phyloP scores from a whole-genome alignment of 345 rosid species.

The Turritis glabra region DNA sequence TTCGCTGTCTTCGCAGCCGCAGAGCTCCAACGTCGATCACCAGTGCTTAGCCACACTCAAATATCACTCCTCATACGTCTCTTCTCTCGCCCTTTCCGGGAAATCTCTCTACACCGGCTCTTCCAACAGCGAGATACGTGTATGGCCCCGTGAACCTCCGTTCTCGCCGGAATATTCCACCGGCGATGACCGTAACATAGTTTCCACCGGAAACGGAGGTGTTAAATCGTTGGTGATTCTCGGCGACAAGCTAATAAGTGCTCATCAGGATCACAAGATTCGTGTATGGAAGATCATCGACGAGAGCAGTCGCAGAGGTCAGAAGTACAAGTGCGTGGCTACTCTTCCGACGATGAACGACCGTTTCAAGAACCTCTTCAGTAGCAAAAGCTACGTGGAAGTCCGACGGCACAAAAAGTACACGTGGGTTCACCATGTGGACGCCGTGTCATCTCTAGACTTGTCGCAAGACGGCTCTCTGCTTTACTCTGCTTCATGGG shows the following conservation, averaged over 20 bases:
- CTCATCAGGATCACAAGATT: constrained; percentile 79
- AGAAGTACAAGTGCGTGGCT: constrained; percentile 46
- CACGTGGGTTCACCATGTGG: constrained; percentile 83
- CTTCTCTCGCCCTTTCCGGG: constrained; percentile 51
- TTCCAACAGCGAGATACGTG: constrained; percentile 54
- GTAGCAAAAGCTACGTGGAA: constrained; percentile 54
- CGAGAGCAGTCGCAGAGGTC: constrained; percentile 18
- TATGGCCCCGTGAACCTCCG: constrained; percentile 45
- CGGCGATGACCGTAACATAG: constrained; percentile 6
- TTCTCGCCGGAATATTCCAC: background rate
- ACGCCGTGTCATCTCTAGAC: constrained; percentile 65
- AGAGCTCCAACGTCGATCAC: constrained; percentile 30
- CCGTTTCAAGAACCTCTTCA: constrained; percentile 49
- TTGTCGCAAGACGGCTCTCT: constrained; percentile 41
- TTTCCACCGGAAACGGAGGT: constrained; percentile 43
- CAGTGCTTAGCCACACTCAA: constrained; percentile 53
- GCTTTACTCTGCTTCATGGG: constrained; percentile 86
- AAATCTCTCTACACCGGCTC: constrained; percentile 53
- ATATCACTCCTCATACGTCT: constrained; percentile 52
- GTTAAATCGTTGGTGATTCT: constrained; percentile 58
- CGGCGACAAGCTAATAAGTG: constrained; percentile 56
- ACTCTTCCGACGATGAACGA: constrained; percentile 67
- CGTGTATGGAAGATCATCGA: constrained; percentile 70
- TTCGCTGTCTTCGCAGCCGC: constrained; percentile 44
- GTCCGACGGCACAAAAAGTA: constrained; percentile 69